phyloP scores from a whole-genome alignment of 129 eudicot genomes.

The Ambrosia trifida region DNA sequence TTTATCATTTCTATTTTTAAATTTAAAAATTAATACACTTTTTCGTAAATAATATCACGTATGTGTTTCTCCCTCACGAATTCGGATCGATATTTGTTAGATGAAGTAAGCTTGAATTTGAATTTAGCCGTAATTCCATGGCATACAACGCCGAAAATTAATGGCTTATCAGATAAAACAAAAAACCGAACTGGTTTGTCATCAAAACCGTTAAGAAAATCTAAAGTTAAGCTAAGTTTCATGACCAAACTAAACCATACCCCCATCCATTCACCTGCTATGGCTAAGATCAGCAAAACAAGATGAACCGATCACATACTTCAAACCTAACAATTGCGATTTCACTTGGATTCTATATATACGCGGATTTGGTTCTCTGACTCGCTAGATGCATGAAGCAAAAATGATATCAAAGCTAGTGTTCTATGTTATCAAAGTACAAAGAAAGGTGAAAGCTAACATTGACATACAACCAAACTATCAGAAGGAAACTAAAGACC shows the following conservation, averaged over 20 bases:
- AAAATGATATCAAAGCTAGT: not conserved
- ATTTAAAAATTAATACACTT: no score
- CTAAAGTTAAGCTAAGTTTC: no score
- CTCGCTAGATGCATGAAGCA: not conserved
- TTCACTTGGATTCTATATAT: not conserved
- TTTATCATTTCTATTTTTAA: no score
- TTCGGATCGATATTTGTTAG: no score
- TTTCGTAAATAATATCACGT: no score
- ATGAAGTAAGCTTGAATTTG: not conserved
- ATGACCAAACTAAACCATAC: no score
- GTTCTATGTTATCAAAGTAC: not conserved
- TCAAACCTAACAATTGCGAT: not conserved
- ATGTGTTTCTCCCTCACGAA: no score
- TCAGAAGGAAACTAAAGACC: not conserved
- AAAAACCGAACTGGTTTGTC: no score
- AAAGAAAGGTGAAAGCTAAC: not conserved
- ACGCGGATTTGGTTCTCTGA: not conserved
- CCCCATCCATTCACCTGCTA: no score
- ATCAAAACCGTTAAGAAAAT: no score
- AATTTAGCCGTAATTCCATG: not conserved
- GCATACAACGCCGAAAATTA: no score
- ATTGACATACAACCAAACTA: not conserved
- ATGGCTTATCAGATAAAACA: no score
- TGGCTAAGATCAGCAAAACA: not conserved
- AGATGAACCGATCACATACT: not conserved